Percentiles rank a stretch among this genome's conserved stretches.
Conservation (phyloP, 1,284 basidiomycete species). For the Ganoderma lucidum region DNA sequence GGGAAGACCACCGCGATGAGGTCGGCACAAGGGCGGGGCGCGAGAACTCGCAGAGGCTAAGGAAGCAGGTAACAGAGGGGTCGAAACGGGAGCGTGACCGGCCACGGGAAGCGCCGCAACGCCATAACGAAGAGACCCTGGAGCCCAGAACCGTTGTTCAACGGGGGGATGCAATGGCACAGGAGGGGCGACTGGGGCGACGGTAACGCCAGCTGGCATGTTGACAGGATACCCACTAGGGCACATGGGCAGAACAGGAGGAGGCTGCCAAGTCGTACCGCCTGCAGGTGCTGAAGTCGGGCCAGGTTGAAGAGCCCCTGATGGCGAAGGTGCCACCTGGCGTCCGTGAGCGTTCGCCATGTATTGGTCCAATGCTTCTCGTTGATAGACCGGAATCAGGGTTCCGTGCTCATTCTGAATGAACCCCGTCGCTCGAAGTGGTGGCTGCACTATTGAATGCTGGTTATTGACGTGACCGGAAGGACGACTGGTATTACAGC, state of each 20-base stretch:
- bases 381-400: constrained; percentile 74
- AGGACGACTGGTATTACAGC: background rate
- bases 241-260: constrained; percentile 9
- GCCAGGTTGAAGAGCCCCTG: constrained; percentile 6
- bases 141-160: constrained; percentile 30
- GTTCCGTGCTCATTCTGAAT: constrained; percentile 76
- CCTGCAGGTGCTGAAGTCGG: background rate
- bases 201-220: background rate
- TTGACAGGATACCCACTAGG: constrained; percentile 16
- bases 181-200: background rate
- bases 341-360: constrained; percentile 47
- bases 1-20: constrained; percentile 20
- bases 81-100: background rate
- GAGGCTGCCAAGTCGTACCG: constrained; percentile 6
- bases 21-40: constrained; percentile 4
- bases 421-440: constrained; percentile 72
- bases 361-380: constrained; percentile 68
- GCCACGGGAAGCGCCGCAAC: constrained; percentile 2
- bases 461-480: background rate
- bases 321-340: constrained; percentile 28
- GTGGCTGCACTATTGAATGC: constrained; percentile 51
- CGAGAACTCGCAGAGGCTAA: constrained; percentile 2
- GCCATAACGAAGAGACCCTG: constrained; percentile 14
- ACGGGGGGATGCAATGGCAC: constrained; percentile 1
- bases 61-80: background rate